Evolutionary conservation across 805 yeast genomes (phyloP).

Genomic region (Yarrowia sp.): DNA sequence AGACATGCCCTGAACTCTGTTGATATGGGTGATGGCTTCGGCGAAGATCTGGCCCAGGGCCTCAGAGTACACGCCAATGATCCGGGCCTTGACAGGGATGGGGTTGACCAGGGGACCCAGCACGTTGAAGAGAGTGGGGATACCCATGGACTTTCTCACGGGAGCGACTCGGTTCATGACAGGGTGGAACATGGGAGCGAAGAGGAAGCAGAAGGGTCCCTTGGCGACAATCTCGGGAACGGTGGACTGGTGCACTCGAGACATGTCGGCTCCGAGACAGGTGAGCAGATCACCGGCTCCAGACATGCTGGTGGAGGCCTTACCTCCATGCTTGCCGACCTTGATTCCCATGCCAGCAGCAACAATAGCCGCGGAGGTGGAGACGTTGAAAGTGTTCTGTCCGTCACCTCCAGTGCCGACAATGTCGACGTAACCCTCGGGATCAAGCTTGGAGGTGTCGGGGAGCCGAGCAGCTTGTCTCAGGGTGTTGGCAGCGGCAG

Average conservation of each 20-base stretch:
- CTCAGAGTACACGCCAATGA: conserved; percentile 88
- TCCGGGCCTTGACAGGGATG: conserved; percentile 76
- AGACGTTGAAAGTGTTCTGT: conserved; percentile 94
- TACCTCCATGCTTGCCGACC: conserved; percentile 96
- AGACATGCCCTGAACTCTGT: conserved; percentile 55
- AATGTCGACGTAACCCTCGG: conserved; percentile 73
- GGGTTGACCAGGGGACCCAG: conserved; percentile 96
- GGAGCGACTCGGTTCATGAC: conserved; percentile 86
- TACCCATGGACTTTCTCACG: conserved; percentile 77
- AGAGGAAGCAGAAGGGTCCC: conserved; percentile 68
- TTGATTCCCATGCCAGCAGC: conserved; percentile 85
- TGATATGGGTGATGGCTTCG: conserved; percentile 72
- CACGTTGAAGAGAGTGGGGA: conserved; percentile 93
- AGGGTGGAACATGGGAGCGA: conserved; percentile 94
- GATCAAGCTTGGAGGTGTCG: conserved; percentile 40
- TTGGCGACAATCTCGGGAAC: conserved; percentile 62
- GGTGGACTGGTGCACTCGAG: conserved; percentile 66
- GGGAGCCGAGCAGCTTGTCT: conserved; percentile 56
- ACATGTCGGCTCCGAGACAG: conserved; percentile 81
- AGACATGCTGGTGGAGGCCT: conserved; percentile 89
- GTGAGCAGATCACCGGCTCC: conserved; percentile 92
- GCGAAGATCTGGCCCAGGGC: conserved; percentile 84
- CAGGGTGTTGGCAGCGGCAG: conserved; percentile 82
- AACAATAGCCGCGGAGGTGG: conserved; percentile 92
- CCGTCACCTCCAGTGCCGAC: conserved; percentile 99